Percentiles rank a stretch among this genome's conserved stretches.
phyloP scores from a whole-genome alignment of 257 asterid species.

The Solanum rostratum region DNA sequence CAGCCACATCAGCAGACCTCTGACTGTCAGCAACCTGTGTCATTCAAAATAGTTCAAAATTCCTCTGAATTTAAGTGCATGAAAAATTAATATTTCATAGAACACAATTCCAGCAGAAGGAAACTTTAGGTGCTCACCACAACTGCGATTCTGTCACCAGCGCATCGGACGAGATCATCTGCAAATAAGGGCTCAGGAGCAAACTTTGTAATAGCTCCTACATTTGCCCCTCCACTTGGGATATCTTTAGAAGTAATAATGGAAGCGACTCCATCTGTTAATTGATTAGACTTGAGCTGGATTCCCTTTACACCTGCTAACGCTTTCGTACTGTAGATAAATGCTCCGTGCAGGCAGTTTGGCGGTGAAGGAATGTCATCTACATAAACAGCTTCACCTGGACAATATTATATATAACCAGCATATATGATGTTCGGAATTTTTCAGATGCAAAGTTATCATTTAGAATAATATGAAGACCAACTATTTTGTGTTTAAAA shows the following conservation, averaged over 20 bases:
- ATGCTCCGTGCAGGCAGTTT: constrained; percentile 52
- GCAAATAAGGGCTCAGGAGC: constrained; percentile 54
- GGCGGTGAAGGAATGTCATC: constrained; percentile 74
- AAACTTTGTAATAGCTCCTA: constrained; percentile 28
- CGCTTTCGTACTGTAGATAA: constrained; percentile 51
- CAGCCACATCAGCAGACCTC: constrained; percentile 48
- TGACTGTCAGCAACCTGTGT: constrained; percentile 53
- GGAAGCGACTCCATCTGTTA: constrained; percentile 20
- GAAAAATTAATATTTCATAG: neutral
- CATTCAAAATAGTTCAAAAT: neutral
- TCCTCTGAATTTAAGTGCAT: neutral
- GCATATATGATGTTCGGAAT: neutral
- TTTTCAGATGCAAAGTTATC: neutral
- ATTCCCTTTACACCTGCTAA: constrained; percentile 41
- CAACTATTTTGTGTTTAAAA: neutral
- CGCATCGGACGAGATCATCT: constrained; percentile 36
- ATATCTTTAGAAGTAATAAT: constrained; percentile 52
- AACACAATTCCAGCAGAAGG: neutral
- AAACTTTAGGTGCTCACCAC: constrained; percentile 32
- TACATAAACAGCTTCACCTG: constrained; percentile 70
- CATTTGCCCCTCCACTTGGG: constrained; percentile 48
- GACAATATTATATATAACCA: neutral
- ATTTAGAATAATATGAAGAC: neutral
- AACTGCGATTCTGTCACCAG: constrained; percentile 55
- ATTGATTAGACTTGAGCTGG: constrained; percentile 17